These are phyloP conservation scores for Stylonectria norvegica DNA, from an alignment of 2,329 filamentous ascomycete species.

Conservation along the genomic window DNA sequence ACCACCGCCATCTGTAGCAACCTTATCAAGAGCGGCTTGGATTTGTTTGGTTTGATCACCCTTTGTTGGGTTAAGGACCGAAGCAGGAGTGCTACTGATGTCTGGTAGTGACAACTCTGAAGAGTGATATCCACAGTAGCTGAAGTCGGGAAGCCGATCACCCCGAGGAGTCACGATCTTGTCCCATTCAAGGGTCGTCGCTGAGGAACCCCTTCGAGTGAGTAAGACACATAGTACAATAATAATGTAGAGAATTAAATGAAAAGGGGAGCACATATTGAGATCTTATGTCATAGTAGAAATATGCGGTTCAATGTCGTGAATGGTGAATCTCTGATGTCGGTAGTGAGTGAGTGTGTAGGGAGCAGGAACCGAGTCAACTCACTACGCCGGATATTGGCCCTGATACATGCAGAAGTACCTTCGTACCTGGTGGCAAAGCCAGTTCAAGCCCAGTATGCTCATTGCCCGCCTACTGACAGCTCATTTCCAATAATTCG, in stretches of 20 bases:
- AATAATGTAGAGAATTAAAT: neutral
- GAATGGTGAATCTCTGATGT: too few species aligned
- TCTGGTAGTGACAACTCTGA: constrained; percentile 15
- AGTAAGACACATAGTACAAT: neutral
- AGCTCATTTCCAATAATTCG: too few species aligned
- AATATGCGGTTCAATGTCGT: too few species aligned
- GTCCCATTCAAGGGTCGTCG: constrained; percentile 14
- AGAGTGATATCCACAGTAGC: constrained; percentile 18
- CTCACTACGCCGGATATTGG: too few species aligned
- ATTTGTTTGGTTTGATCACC: constrained; percentile 10
- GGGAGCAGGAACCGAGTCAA: too few species aligned
- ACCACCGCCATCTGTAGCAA: constrained; percentile 10
- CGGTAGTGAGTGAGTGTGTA: too few species aligned
- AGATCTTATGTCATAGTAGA: neutral
- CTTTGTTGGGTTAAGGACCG: constrained; percentile 1
- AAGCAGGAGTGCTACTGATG: neutral
- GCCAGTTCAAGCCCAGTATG: too few species aligned
- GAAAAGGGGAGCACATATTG: neutral
- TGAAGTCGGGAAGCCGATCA: constrained; percentile 21
- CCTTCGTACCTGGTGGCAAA: too few species aligned
- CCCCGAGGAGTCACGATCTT: constrained; percentile 8
- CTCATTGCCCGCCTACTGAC: too few species aligned
- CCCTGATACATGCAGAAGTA: too few species aligned
- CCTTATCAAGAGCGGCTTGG: constrained; percentile 15
- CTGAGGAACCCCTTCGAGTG: neutral